Evolutionary conservation across 2,329 filamentous ascomycete genomes (phyloP).

Genomic region (Claviceps lovelessii): DNA sequence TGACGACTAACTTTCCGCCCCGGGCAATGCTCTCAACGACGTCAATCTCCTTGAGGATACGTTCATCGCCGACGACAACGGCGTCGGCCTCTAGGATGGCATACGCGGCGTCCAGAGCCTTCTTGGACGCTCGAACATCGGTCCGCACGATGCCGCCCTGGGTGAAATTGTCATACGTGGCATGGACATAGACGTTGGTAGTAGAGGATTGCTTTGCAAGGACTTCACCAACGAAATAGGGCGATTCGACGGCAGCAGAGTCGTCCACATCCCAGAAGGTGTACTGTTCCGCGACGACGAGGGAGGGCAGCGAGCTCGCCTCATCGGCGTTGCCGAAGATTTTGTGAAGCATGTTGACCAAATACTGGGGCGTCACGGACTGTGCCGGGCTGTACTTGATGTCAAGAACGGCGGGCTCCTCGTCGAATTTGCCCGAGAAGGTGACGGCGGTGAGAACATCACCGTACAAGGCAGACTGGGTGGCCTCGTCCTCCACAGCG

Average conservation of each 20-base stretch:
- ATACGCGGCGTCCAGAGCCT: conserved; percentile 74
- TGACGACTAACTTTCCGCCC: conserved; percentile 60
- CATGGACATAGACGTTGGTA: conserved; percentile 47
- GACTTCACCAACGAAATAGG: conserved; percentile 41
- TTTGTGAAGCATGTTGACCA: conserved; percentile 36
- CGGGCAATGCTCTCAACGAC: conserved; percentile 55
- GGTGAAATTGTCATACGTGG: conserved; percentile 47
- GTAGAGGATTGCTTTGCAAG: conserved; percentile 61
- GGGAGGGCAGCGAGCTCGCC: conserved; percentile 24
- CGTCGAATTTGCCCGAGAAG: conserved; percentile 55
- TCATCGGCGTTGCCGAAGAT: conserved; percentile 41
- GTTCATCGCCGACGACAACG: conserved; percentile 63
- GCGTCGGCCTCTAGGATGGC: conserved; percentile 66
- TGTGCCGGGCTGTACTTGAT: conserved; percentile 74
- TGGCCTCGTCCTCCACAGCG: conserved; percentile 57
- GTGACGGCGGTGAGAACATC: conserved; percentile 77
- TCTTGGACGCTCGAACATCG: conserved; percentile 71
- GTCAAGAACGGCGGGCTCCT: conserved; percentile 55
- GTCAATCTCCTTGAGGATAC: conserved; percentile 65
- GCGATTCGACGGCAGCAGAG: conserved; percentile 51
- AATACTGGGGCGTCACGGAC: conserved; percentile 38
- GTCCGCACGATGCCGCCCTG: conserved; percentile 70
- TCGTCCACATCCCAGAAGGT: conserved; percentile 86
- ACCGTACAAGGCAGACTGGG: conserved; percentile 78
- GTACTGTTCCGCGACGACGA: conserved; percentile 61